Base-by-base conservation (phyloP, 192 early-diverging fungal genomes). In the Umbelopsis ramanniana region DNA sequence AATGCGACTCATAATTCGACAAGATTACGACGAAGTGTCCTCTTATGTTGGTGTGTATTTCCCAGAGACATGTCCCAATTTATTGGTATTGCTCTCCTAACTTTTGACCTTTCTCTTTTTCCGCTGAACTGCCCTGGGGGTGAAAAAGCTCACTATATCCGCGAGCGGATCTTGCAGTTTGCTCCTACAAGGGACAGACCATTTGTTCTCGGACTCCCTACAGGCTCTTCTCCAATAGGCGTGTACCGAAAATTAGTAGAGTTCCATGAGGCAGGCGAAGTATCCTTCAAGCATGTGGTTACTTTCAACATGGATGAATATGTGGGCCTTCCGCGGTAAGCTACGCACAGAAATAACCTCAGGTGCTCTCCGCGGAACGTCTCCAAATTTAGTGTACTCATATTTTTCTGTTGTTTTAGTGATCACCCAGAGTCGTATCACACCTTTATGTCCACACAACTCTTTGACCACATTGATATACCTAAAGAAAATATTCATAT, bases 231-330 rank as follows among this genome's bases (percentile, higher is more conserved):
- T 9, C 93, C 93, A 12, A 79, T 93, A 47, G 90, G 89, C 55
- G 73, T 74, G 6, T 94, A 94, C 83, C 88, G 88, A 83, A 86
- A 88, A 52, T 80, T 94, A 40, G 92, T 94, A 46, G 77, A 88
- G 77, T 84, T 89, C 80, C 83, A 90, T 84, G 81, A 84, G 45
- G 81, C 83, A 23, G 91, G 89, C 24, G 81, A 83, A 60, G 73
- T 94, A 47, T 89, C 89, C 24, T 94, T 94, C 82, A 87, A 90
- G 76, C 73, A 94, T 69, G 91, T 94, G 5, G 87, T 94, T 50
- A 90, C 90, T 21, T 94, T 94, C 84, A 94, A 94, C 80, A 94
- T 94, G 93, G 93, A 94, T 75, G 91, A 94, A 83, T 94, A 94
- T 74, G 91, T 93, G 40, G 89, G 90, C 67, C 80, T 94, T 52